These are phyloP conservation scores for Lecanicillium sp. DNA, from an alignment of 2,329 filamentous ascomycete genomes.

Conservation along the genomic window DNA sequence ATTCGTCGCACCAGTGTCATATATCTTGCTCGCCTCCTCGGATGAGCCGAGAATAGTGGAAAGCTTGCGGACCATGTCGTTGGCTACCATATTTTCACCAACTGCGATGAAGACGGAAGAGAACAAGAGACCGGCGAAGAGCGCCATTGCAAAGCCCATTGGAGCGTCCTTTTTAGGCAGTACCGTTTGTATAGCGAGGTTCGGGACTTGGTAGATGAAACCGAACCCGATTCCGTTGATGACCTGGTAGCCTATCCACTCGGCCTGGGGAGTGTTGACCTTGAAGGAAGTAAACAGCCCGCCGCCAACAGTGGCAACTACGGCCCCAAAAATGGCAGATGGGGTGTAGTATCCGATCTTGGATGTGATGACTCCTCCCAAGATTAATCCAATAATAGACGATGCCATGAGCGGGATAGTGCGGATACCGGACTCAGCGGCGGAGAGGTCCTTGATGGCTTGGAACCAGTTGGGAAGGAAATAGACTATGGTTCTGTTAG, in stretches of 20 bases:
- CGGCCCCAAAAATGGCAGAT: slow-evolving; percentile 5
- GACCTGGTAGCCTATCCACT: slow-evolving; percentile 10
- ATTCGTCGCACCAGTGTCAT: slow-evolving; percentile 22
- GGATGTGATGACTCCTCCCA: not conserved
- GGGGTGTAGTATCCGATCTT: slow-evolving; percentile 5
- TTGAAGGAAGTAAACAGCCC: slow-evolving; percentile 6
- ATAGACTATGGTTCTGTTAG: slow-evolving; percentile 2
- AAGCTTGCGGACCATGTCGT: slow-evolving; percentile 28
- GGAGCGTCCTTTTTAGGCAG: slow-evolving; percentile 30
- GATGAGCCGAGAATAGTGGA: slow-evolving; percentile 18
- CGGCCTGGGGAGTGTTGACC: not conserved
- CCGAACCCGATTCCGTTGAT: slow-evolving; percentile 5
- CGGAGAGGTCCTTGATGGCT: slow-evolving; percentile 1
- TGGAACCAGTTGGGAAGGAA: slow-evolving; percentile 4
- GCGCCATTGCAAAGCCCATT: slow-evolving; percentile 32
- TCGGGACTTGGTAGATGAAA: slow-evolving; percentile 3
- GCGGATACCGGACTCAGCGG: not conserved
- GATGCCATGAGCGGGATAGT: too few species aligned
- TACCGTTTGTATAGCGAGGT: slow-evolving; percentile 18
- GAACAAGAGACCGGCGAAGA: slow-evolving; percentile 34
- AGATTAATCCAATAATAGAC: too few species aligned
- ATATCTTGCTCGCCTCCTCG: slow-evolving; percentile 6
- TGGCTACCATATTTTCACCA: slow-evolving; percentile 36
- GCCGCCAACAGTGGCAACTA: slow-evolving; percentile 3
- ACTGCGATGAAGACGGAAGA: slow-evolving; percentile 36